Evolutionary conservation across 371 early-diverging fungal species (phyloP), one percentile per base, ranked within the genome.

Genomic region (Apophysomyces trapeziformis): DNA sequence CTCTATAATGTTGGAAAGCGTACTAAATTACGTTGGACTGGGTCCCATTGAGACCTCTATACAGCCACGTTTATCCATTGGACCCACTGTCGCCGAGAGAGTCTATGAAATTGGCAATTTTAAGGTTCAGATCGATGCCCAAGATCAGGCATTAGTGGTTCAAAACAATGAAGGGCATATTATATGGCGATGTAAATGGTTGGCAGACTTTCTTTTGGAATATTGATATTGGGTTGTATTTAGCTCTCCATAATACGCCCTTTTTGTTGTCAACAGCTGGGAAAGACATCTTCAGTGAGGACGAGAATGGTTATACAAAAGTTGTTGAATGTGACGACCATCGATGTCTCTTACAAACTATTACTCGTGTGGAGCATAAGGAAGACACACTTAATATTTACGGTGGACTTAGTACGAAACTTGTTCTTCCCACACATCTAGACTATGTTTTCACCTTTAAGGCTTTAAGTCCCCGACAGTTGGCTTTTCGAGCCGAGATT

Each of bases 221-320:
- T 0, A 9, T 50, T n/a, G 32, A 50, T 21, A 9, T 50, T 26
- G 32, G 1, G 32, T 50, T 50, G 9, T 21, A 21, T 50, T 50
- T 21, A 81, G 82, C 82, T 18, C 45, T 82, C n/a, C 77, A 77
- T 21, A 77, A 79, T 36, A 38, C 64, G 11, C 83, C 83, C 0
- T 83, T 83, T 58, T 60, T 83, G 14, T 67, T 67, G 12, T 70
- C 72, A 11, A 68, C 73, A 9, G 21, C 72, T 8, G 80, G 83
- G 0, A 47, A 64, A n/a, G 78, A 78, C 37, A 65, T 63, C 2
- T 72, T 83, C 26, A 61, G n/a, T 16, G 32, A 35, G 21, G 21
- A 11, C 21, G 11, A 50, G 8, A 71, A 63, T 21, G 54, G 54
- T 18, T n/a, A 16, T 9, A 9, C 21, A 21, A 21, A 50, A 35